A percentile compares a stretch with the other conserved stretches of the same genome.
These are phyloP conservation scores for Ophiostoma populinum DNA, from an alignment of 2,329 filamentous ascomycete species.

Conservation along the genomic window DNA sequence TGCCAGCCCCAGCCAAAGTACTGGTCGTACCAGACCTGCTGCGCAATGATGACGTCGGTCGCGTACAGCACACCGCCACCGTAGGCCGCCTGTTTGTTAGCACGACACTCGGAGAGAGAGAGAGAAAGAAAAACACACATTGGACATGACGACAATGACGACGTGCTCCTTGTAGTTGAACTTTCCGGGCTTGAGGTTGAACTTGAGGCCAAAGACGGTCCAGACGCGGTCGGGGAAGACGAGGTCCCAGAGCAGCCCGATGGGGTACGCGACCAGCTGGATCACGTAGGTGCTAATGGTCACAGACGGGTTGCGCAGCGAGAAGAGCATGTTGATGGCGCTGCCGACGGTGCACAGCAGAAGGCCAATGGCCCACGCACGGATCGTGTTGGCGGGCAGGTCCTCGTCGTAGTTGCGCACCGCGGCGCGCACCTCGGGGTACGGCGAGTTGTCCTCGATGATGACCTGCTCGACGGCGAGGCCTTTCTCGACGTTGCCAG, in stretches of 20 bases:
- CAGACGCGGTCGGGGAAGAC: conserved; percentile 35
- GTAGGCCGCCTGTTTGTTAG: conserved; percentile 31
- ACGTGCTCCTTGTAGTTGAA: conserved; percentile 48
- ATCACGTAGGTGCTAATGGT: conserved; percentile 43
- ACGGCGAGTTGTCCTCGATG: conserved; percentile 48
- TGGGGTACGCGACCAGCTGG: conserved; percentile 43
- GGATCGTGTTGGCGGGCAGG: conserved; percentile 44
- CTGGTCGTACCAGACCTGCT: conserved; percentile 34
- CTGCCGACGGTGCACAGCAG: conserved; percentile 40
- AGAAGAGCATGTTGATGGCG: conserved; percentile 40
- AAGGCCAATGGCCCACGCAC: conserved; percentile 40
- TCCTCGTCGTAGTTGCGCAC: conserved; percentile 16
- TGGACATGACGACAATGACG: conserved; percentile 46
- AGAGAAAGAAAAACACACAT: conserved; percentile 24
- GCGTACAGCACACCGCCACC: conserved; percentile 40
- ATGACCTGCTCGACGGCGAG: conserved; percentile 38
- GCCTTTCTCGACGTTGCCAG: conserved; percentile 37
- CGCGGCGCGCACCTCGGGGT: conserved; percentile 36
- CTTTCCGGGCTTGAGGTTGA: conserved; percentile 37
- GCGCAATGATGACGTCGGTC: conserved; percentile 32
- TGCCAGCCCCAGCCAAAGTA: conserved; percentile 40
- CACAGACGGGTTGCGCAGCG: conserved; percentile 40
- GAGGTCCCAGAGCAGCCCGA: conserved; percentile 36
- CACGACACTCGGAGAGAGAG: no score
- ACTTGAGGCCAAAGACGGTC: conserved; percentile 33